Percentiles rank a stretch among this genome's conserved stretches.
Conservation (phyloP, 1,139 yeast species). For the Geotrichum australiense region DNA sequence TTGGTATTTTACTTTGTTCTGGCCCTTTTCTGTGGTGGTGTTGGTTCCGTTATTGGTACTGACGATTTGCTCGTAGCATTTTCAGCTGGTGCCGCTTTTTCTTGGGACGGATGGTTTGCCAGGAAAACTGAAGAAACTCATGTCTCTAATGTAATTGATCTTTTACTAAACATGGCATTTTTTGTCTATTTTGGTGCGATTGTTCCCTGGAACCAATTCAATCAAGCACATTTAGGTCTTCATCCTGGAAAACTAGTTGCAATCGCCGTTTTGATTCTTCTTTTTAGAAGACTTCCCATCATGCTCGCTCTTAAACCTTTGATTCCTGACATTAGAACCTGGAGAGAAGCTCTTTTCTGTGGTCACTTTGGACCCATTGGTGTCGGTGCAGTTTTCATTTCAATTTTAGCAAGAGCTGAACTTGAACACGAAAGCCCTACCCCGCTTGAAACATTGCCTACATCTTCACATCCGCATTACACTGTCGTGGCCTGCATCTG, state of each 20-base stretch:
- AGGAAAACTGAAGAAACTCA: conserved; percentile 83
- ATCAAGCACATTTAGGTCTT: conserved; percentile 57
- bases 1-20: conserved; percentile 82
- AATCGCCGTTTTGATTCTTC: conserved; percentile 68
- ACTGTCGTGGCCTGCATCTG: conserved; percentile 69
- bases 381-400: conserved; percentile 92
- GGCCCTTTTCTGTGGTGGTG: conserved; percentile 85
- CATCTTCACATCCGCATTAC: conserved; percentile 49
- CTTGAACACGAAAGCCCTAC: conserved; percentile 63
- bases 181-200: conserved; percentile 93
- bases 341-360: conserved; percentile 94
- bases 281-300: conserved; percentile 83
- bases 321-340: conserved; percentile 85
- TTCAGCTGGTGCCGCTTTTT: conserved; percentile 93
- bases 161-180: conserved; percentile 64
- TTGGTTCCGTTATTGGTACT: conserved; percentile 85
- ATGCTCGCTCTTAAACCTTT: conserved; percentile 69
- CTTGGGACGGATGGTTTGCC: conserved; percentile 96
- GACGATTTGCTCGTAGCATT: conserved; percentile 91
- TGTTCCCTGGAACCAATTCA: conserved; percentile 86
- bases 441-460: conserved; percentile 52
- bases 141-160: conserved; percentile 87
- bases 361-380: conserved; percentile 99
- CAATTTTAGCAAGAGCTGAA: conserved; percentile 74
- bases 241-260: conserved; percentile 79